Evolutionary conservation across 2,329 filamentous ascomycete species (phyloP), one percentile per base, ranked within the genome.

Genomic region (Coleophoma cylindrospora): DNA sequence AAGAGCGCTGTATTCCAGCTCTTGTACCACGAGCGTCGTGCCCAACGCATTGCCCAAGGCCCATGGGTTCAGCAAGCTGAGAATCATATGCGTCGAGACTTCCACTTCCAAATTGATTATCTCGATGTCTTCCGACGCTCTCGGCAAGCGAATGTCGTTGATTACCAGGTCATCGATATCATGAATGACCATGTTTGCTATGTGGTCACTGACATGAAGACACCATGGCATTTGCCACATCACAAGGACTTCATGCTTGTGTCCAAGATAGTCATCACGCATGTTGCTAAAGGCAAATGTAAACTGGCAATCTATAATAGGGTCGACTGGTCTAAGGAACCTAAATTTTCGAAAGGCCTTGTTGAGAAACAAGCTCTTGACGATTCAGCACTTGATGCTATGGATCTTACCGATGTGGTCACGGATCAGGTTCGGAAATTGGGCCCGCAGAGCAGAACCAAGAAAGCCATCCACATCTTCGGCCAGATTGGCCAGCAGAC

Each of bases 1-100:
- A 95, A 92, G 70, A 95, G 89, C 65, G 89, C 91, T 34, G 85
- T 97, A 37, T 99, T 96, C 70, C 90, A 94, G 60, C 84, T 92
- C 62, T 75, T 97, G 32, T 92, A 96, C 65, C 86, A 89, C 64
- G 90, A 95, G 65, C 80, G 88, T 47, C 80, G 84, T 60, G 89
- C 88, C 13, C 81, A 85, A 66, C 83, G 85, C 54, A 91, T 96
- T 54, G 83, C 86, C 2, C 91, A 96, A 68, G 87, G 89, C 0
- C 89, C 92, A 0, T 99, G 94, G 94, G 74, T 77, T 15, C 75
- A 84, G 45, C 74, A 81, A 3, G 87, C 91, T 51, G 77, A 84
- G 38, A 83, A 83, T 1, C 80, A 81, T 44, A 81, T 94, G 74
- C 81, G 81, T 59, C 80, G 94, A 47, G 83, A 90, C 50, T 95